Conservation (phyloP, 1,284 basidiomycete species). For the Ustilago loliicola region DNA sequence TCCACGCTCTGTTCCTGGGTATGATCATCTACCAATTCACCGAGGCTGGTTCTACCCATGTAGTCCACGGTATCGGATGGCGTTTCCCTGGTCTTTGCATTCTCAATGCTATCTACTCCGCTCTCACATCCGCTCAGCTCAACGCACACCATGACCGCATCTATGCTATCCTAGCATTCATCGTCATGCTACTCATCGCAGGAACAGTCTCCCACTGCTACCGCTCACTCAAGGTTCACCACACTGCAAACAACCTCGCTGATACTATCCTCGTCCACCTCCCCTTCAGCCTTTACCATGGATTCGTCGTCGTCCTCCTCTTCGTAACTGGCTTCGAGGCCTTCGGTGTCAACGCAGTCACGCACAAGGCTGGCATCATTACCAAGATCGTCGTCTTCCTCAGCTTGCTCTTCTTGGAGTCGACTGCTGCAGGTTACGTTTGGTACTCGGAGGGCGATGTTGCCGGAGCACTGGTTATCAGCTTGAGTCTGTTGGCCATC, state of each 20-base stretch:
- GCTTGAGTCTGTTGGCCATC: conserved; percentile 78
- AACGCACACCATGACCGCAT: conserved; percentile 73
- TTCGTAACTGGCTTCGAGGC: conserved; percentile 90
- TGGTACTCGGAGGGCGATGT: conserved; percentile 89
- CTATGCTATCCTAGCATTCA: conserved; percentile 83
- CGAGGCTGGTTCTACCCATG: conserved; percentile 80
- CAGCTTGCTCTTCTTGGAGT: conserved; percentile 85
- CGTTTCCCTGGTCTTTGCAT: conserved; percentile 86
- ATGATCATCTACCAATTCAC: conserved; percentile 67
- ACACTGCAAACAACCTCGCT: conserved; percentile 76
- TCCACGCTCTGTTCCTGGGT: conserved; percentile 87
- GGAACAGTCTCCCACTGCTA: conserved; percentile 89
- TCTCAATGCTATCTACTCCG: conserved; percentile 87
- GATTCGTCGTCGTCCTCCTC: conserved; percentile 92
- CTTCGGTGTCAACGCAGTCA: conserved; percentile 83
- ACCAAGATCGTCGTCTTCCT: conserved; percentile 95
- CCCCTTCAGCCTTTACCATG: conserved; percentile 78
- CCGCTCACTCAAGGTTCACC: conserved; percentile 88
- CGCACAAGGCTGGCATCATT: conserved; percentile 81
- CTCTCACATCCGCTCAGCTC: conserved; percentile 72
- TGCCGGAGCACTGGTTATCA: conserved; percentile 86
- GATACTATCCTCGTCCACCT: conserved; percentile 74
- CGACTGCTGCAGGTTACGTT: conserved; percentile 87
- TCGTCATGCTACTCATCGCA: conserved; percentile 86
- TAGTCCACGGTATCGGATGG: conserved; percentile 89